Evolutionary conservation across 2,329 filamentous ascomycete species (phyloP).

Genomic region (Sporothrix mexicana): DNA sequence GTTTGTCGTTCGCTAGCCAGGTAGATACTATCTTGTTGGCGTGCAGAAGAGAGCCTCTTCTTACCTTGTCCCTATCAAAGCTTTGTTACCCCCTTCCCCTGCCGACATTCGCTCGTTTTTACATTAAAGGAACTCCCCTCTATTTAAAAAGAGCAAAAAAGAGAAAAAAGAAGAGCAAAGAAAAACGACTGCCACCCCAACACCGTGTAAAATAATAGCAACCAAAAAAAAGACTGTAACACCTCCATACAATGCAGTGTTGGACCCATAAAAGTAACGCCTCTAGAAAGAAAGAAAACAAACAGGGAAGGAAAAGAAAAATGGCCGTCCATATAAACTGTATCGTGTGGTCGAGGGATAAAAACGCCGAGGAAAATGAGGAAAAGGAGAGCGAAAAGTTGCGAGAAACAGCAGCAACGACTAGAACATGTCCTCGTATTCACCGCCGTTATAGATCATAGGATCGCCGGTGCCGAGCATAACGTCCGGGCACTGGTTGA

Average conservation of each 20-base stretch:
- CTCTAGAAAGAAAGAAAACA: background rate
- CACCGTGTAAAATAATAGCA: constrained; percentile 1
- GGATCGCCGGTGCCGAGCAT: constrained; percentile 65
- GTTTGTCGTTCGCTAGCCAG: too few relatives aligned
- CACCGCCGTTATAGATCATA: constrained; percentile 61
- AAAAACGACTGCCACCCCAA: background rate
- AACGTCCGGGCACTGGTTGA: constrained; percentile 58
- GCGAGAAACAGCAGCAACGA: background rate
- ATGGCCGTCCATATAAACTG: constrained; percentile 9
- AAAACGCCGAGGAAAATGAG: background rate
- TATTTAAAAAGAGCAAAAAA: background rate
- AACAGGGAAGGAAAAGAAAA: background rate
- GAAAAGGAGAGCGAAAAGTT: background rate
- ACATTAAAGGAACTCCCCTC: background rate
- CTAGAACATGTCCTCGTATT: constrained; percentile 52
- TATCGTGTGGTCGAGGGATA: constrained; percentile 7
- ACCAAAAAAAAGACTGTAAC: background rate
- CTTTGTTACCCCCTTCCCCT: background rate
- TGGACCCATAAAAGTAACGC: background rate
- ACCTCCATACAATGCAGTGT: constrained; percentile 22
- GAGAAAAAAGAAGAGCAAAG: background rate
- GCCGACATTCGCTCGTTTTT: constrained; percentile 6
- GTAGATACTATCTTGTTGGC: too few relatives aligned
- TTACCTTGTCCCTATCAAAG: background rate
- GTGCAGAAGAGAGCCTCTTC: background rate